Evolutionary conservation across 179 eudicot genomes (phyloP).

Genomic region (Vitellaria paradoxa): DNA sequence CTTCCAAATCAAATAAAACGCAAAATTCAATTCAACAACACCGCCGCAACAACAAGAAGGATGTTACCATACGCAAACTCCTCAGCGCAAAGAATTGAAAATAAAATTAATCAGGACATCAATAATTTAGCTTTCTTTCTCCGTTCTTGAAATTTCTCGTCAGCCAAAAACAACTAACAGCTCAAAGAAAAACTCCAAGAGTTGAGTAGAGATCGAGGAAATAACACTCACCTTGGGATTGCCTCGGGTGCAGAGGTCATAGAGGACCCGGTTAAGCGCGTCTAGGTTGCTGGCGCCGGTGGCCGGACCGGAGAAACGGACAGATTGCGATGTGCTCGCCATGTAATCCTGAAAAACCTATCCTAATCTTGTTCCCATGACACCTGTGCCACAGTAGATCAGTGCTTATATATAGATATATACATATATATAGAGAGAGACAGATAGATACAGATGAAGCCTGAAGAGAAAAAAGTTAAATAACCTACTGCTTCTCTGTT

Average conservation of each 20-base stretch:
- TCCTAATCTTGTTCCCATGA: constrained; percentile 4
- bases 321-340: constrained; percentile 46
- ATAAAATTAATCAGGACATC: not conserved
- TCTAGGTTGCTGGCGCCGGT: constrained; percentile 57
- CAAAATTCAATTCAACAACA: not conserved
- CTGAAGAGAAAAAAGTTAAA: not conserved
- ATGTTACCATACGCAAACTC: not conserved
- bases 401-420: not conserved
- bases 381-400: not conserved
- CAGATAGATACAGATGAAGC: not conserved
- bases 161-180: no score
- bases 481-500: not conserved
- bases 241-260: constrained; percentile 74
- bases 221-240: constrained; percentile 53
- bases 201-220: not conserved
- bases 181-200: not conserved
- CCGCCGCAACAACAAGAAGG: not conserved
- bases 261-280: constrained; percentile 65
- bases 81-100: not conserved
- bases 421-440: not conserved
- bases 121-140: not conserved
- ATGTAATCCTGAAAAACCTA: constrained; percentile 23
- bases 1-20: no score
- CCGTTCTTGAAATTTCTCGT: no score
- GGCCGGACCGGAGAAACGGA: constrained; percentile 42